A percentile compares a stretch with the other conserved stretches of the same genome.
Evolutionary conservation across 1,284 basidiomycete genomes (phyloP).

Genomic region (Pseudozyma hubeiensis): DNA sequence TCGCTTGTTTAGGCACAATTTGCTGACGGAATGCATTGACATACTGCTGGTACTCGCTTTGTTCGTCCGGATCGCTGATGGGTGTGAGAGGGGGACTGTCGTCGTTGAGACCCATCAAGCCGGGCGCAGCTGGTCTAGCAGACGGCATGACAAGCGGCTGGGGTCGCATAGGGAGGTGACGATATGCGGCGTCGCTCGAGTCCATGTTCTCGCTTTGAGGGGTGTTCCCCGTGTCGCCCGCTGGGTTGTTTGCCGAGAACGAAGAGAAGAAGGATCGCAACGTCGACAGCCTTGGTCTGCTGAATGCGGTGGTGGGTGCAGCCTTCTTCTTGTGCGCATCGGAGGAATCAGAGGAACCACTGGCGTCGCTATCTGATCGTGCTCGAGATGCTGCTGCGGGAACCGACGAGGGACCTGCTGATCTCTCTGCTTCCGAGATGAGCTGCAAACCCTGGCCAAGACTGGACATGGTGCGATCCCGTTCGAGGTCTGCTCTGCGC

Average conservation of each 20-base stretch:
- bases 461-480: constrained; percentile 41
- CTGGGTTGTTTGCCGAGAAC: constrained; percentile 28
- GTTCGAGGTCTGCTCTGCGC: constrained; percentile 37
- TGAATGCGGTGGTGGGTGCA: constrained; percentile 4
- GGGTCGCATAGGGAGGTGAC: constrained; percentile 8
- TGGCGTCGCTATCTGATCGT: constrained; percentile 33
- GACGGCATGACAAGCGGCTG: constrained; percentile 60
- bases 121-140: constrained; percentile 53
- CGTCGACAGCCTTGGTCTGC: constrained; percentile 24
- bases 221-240: constrained; percentile 24
- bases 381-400: constrained; percentile 13
- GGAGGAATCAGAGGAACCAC: constrained; percentile 19
- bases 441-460: constrained; percentile 47
- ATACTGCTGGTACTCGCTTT: constrained; percentile 39
- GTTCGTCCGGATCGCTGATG: constrained; percentile 44
- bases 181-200: background rate
- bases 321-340: constrained; percentile 39
- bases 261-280: constrained; percentile 57
- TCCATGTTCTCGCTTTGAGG: constrained; percentile 9
- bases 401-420: constrained; percentile 13
- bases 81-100: constrained; percentile 63
- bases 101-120: constrained; percentile 53
- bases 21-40: constrained; percentile 36
- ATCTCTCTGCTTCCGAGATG: constrained; percentile 33
- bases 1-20: constrained; percentile 14